Evolutionary conservation across 345 rosid species (phyloP), one percentile per base, ranked within the genome.

Genomic region (Adansonia digitata): DNA sequence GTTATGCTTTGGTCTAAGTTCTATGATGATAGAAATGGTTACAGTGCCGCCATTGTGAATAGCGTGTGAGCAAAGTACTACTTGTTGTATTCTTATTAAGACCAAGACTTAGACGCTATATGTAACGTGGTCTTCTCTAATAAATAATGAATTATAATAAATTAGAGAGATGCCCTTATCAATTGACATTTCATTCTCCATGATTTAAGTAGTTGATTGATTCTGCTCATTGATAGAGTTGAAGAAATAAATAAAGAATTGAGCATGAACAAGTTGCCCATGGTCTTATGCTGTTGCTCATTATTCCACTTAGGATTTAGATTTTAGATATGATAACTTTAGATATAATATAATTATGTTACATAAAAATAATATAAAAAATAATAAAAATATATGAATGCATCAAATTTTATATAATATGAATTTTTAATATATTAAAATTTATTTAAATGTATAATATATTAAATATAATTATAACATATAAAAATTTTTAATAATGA

Each of bases 1-100:
- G 83, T 85, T 0, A 87, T 85, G 88, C 85, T 89, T 53, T 89
- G 93, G 93, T 80, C 86, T 31, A 87, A 82, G 75, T 89, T 81
- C 1, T 84, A 74, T 72, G 91, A 89, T 75, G 84, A 85, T 81
- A 65, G 77, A 68, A 83, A 75, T 72, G 86, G 83, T 11, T 89
- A 85, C 5, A 87, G 91, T 71, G 62, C 80, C 34, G 51, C 88
- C 72, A 84, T 85, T 37, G 26, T 4, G 39, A 37, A 5, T n/a
- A 18, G 14, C 10, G 26, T 62, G 12, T 18, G 42, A 34, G 22
- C 13, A 31, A 60, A 22, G 12, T 29, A 4, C 20, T 31, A 17
- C 2, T 34, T 7, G 10, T 35, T 18, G 34, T 12, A 10, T 18
- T 56, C 35, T 56, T 7, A 11, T 56, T 24, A 24, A 12, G 31